These are phyloP conservation scores for Plasmodium coatneyi DNA, from an alignment of 169 alveolate genomes.

Conservation along the genomic window DNA sequence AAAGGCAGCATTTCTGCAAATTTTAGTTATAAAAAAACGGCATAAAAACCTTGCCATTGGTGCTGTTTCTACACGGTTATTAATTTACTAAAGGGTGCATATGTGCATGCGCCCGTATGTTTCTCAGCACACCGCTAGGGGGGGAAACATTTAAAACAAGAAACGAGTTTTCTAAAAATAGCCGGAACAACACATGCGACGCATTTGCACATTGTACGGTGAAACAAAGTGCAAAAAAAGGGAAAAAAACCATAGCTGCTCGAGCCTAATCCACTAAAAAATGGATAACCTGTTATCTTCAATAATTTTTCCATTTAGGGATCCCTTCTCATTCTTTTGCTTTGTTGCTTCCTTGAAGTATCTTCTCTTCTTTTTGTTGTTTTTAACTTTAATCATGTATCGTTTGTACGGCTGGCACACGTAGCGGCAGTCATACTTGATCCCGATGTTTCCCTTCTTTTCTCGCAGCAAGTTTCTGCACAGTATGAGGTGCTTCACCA, in stretches of 20 bases:
- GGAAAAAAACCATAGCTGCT: neutral
- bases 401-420: conserved; percentile 75
- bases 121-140: neutral
- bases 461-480: conserved; percentile 65
- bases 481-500: conserved; percentile 61
- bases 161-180: neutral
- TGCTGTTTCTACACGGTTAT: neutral
- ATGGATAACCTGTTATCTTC: conserved; percentile 73
- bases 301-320: conserved; percentile 52
- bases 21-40: neutral
- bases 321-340: conserved; percentile 51
- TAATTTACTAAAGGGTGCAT: neutral
- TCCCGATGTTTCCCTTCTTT: conserved; percentile 68
- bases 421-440: conserved; percentile 66
- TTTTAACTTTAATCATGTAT: conserved; percentile 66
- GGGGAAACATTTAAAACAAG: neutral
- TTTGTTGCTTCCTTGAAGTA: conserved; percentile 64
- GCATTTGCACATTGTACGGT: neutral
- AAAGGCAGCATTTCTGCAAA: neutral
- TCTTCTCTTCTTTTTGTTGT: conserved; percentile 58
- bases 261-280: conserved; percentile 24
- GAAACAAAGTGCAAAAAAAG: neutral
- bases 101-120: neutral
- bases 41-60: neutral
- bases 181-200: neutral